A percentile compares a stretch with the other conserved stretches of the same genome.
Conservation (phyloP, 208 protist species). For the Acanthamoeba triangularis region DNA sequence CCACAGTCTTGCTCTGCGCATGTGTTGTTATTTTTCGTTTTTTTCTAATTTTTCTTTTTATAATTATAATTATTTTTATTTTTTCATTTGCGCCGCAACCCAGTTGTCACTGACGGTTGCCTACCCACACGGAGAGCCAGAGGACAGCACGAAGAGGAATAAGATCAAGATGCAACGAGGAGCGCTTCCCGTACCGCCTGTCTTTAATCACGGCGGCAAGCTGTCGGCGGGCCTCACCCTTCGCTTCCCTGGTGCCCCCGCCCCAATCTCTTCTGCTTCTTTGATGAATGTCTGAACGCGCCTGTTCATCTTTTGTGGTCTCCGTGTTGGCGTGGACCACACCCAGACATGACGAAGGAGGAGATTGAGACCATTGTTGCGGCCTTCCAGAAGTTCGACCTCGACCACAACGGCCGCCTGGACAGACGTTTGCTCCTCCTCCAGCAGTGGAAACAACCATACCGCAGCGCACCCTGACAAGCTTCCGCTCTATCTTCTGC, state of each 20-base stretch:
- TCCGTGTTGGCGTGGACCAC: not conserved
- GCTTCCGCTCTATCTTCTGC: not conserved
- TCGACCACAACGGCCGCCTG: not conserved
- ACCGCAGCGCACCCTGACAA: not conserved
- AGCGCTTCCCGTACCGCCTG: not conserved
- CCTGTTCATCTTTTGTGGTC: not conserved
- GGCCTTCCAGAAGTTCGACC: conserved; percentile 25
- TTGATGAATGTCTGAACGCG: not conserved
- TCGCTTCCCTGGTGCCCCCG: not conserved
- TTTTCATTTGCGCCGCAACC: too few relatives aligned
- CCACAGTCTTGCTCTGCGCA: too few relatives aligned
- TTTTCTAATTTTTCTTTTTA: too few relatives aligned
- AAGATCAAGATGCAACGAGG: not conserved
- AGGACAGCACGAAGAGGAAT: too few relatives aligned
- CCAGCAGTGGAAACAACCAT: not conserved
- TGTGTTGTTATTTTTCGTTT: too few relatives aligned
- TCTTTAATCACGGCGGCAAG: not conserved
- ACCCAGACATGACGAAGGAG: not conserved
- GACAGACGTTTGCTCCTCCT: not conserved
- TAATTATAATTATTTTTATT: too few relatives aligned
- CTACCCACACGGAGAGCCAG: not conserved
- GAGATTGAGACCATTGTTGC: not conserved
- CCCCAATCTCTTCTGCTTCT: not conserved
- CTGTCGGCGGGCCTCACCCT: not conserved
- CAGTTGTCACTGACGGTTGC: too few relatives aligned